phyloP scores from a whole-genome alignment of 2,329 filamentous ascomycete genomes.

The Pseudogymnoascus sp. region DNA sequence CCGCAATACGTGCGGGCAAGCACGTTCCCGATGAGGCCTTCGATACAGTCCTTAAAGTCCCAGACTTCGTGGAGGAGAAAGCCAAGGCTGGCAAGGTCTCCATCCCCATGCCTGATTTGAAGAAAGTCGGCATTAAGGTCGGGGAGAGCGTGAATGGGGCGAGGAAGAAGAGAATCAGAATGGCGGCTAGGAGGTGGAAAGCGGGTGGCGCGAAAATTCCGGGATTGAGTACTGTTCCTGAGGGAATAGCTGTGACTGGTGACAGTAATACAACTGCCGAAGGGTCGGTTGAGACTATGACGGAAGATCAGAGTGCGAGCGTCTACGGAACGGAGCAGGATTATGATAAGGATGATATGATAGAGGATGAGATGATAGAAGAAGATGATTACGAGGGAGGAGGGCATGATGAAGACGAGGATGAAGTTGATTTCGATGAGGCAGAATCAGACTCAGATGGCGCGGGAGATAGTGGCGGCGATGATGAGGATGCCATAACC shows the following conservation, averaged over 20 bases:
- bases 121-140: constrained; percentile 17
- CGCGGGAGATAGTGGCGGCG: background rate
- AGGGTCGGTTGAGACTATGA: constrained; percentile 27
- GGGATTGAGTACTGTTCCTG: background rate
- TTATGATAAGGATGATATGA: constrained; percentile 11
- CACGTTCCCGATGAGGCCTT: constrained; percentile 41
- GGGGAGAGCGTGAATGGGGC: constrained; percentile 9
- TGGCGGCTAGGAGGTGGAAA: constrained; percentile 6
- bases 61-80: constrained; percentile 22
- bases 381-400: constrained; percentile 22
- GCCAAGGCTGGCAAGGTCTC: constrained; percentile 15
- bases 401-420: constrained; percentile 20
- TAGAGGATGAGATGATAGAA: constrained; percentile 17
- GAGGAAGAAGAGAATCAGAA: constrained; percentile 12
- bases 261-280: constrained; percentile 13
- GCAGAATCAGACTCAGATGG: constrained; percentile 10
- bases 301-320: constrained; percentile 18
- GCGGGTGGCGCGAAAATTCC: background rate
- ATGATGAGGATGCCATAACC: constrained; percentile 3
- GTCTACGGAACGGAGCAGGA: constrained; percentile 16
- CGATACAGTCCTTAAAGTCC: constrained; percentile 32
- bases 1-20: constrained; percentile 51
- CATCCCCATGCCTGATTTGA: constrained; percentile 22
- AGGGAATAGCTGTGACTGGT: constrained; percentile 10
- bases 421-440: constrained; percentile 20